A percentile compares a stretch with the other conserved stretches of the same genome.
Conservation (phyloP, 306 rosid species). For the Astragalus glycyphyllos region DNA sequence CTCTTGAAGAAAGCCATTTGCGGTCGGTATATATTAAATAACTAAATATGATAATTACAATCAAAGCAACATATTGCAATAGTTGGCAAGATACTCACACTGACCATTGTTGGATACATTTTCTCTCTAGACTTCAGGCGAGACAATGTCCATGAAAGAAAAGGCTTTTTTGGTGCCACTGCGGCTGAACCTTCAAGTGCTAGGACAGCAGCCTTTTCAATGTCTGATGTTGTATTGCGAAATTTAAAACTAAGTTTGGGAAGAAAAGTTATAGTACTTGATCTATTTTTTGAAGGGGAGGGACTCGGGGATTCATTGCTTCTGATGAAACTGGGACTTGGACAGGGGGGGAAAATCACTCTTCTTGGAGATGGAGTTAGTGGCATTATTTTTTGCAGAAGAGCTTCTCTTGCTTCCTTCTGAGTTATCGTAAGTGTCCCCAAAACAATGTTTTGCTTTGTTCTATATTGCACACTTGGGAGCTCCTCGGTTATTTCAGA, state of each 20-base stretch:
- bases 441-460: constrained; percentile 50
- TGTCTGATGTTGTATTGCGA: constrained; percentile 54
- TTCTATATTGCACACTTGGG: constrained; percentile 45
- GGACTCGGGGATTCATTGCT: constrained; percentile 56
- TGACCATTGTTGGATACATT: constrained; percentile 31
- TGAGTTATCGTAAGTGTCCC: constrained; percentile 52
- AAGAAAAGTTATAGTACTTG: constrained; percentile 54
- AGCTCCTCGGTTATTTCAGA: constrained; percentile 71
- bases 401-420: constrained; percentile 58
- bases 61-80: neutral
- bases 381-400: constrained; percentile 60
- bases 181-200: constrained; percentile 55
- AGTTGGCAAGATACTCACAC: constrained; percentile 53
- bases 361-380: constrained; percentile 68
- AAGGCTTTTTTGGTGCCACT: constrained; percentile 52
- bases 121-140: constrained; percentile 53
- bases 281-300: constrained; percentile 52
- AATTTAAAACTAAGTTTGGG: constrained; percentile 68
- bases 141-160: constrained; percentile 66
- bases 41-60: constrained; percentile 9
- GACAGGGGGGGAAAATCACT: constrained; percentile 64
- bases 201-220: constrained; percentile 64
- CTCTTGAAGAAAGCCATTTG: neutral
- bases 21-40: no score
- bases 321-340: constrained; percentile 53